Evolutionary conservation across 108 stramenopile species (phyloP), one percentile per base, ranked within the genome.

Genomic region (Nitzschia sp.): DNA sequence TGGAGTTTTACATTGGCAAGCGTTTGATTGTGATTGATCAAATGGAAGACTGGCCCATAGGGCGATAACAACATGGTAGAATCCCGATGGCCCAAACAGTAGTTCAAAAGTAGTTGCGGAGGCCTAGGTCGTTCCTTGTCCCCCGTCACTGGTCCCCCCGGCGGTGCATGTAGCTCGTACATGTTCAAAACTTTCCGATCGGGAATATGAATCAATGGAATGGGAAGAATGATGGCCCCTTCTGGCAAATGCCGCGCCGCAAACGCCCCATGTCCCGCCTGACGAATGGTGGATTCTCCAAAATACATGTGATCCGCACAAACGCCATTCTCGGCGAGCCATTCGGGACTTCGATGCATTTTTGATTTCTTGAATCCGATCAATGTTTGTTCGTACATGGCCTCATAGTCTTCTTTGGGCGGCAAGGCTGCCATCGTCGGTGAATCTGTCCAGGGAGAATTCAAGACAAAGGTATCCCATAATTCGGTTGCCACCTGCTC

Each of bases 21-120:
- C 22, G 66, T 68, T 27, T 75, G 66, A 50, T 75, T 75, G 65
- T 91, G 90, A 73, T 91, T 91, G 73, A 91, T 75, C 30, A 85
- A 77, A 38, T 86, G 79, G 44, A 84, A 81, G 21, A 84, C 31
- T 2, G 90, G 85, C 13, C 85, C 80, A 53, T 73, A 76, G 1
- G 91, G 88, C 1, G 84, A 78, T 11, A 91, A 62, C 16, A 85
- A 59, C 73, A 91, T 50, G 0, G 86, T 71, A 25, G 85, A 86
- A 28, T 86, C 63, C 15, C 67, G 70, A 63, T 91, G 83, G 6
- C 86, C 75, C 48, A 80, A 85, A 16, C 85, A 85, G 54, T 91
- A 91, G 70, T 91, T 91, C 47, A 86, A 47, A 11, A 91, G 61
- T 34, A 88, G 44, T 45, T 83, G 79, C 3, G 59, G 45, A 22